A percentile compares a stretch with the other conserved stretches of the same genome.
These are phyloP conservation scores for Colletotrichum siamense DNA, from an alignment of 2,329 filamentous ascomycete species.

Conservation along the genomic window DNA sequence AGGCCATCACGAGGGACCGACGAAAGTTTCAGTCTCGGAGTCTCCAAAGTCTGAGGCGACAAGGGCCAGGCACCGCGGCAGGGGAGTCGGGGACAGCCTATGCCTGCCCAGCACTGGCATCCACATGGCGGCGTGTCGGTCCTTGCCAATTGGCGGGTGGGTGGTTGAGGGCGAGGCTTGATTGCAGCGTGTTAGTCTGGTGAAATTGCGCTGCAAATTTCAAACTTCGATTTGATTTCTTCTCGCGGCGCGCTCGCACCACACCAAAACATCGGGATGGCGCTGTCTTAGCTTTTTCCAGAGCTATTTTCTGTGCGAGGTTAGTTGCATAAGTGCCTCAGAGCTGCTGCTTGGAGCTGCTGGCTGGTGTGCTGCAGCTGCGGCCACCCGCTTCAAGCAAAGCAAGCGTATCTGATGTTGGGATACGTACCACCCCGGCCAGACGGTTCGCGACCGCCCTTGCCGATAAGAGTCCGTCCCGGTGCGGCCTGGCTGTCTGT, in stretches of 20 bases:
- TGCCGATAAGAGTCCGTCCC: conserved; percentile 6
- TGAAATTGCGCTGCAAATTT: background rate
- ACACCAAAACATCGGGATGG: background rate
- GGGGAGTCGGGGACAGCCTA: background rate
- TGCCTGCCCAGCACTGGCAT: background rate
- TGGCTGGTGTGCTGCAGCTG: background rate
- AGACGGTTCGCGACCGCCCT: background rate
- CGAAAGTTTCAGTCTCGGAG: conserved; percentile 17
- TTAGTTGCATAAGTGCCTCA: background rate
- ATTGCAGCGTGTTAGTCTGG: background rate
- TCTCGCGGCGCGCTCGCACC: background rate
- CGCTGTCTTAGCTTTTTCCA: background rate
- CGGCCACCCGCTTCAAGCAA: background rate
- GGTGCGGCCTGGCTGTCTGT: background rate
- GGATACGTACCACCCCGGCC: conserved; percentile 1
- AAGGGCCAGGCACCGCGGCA: background rate
- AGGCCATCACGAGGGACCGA: conserved; percentile 18
- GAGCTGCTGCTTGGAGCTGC: background rate
- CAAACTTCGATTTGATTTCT: background rate
- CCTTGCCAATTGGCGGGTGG: background rate
- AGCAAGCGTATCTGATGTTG: background rate
- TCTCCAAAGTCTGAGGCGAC: conserved; percentile 14
- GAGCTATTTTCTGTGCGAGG: background rate
- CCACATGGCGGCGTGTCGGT: background rate
- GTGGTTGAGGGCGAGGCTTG: background rate